Evolutionary conservation across 371 early-diverging fungal genomes (phyloP).

Genomic region (Lichtheimia ornata): DNA sequence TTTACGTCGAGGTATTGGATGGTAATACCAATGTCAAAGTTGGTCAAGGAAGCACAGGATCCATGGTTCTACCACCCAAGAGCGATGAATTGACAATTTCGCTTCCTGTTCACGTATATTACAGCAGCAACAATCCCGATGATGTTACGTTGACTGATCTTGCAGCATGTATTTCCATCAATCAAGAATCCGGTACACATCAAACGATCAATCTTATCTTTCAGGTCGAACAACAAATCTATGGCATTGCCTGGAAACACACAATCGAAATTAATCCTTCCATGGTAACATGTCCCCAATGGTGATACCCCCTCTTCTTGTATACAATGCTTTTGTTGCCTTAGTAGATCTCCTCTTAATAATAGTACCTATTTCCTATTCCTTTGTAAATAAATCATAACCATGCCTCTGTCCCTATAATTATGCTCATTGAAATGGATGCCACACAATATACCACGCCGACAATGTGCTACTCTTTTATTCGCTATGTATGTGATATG

Average conservation of each 20-base stretch:
- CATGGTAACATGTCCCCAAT: conserved; percentile 28
- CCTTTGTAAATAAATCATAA: no score
- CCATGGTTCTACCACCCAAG: conserved; percentile 14
- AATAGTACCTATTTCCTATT: no score
- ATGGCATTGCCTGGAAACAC: conserved; percentile 31
- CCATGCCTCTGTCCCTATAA: no score
- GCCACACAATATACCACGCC: no score
- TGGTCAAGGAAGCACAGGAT: conserved; percentile 21
- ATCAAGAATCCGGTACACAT: background rate
- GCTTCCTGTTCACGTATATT: conserved; percentile 18
- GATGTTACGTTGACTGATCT: conserved; percentile 8
- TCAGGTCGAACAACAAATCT: conserved; percentile 26
- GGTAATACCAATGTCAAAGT: conserved; percentile 10
- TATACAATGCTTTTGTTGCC: no score
- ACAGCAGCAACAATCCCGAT: conserved; percentile 4
- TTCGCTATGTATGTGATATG: no score
- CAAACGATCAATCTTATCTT: conserved; percentile 23
- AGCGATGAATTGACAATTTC: background rate
- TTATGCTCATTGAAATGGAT: no score
- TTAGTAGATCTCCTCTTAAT: no score
- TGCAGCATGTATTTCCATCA: background rate
- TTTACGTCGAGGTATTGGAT: conserved; percentile 16
- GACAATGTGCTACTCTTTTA: no score
- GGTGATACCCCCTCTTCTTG: no score
- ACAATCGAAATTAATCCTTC: conserved; percentile 18